Conservation (phyloP, 306 rosid species). For the Sesbania bispinosa region DNA sequence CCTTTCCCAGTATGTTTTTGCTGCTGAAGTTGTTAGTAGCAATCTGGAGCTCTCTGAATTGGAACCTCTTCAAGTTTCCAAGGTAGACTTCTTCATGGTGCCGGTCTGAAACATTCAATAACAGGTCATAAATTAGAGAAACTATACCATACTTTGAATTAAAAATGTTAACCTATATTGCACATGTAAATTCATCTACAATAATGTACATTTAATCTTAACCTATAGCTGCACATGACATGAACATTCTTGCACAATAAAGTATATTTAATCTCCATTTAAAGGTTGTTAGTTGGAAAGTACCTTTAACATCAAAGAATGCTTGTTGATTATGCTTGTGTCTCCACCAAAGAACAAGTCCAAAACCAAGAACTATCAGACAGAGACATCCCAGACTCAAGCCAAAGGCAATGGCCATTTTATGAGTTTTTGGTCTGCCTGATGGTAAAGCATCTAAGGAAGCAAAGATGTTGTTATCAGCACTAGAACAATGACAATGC, state of each 20-base stretch:
- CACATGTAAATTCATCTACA: not conserved
- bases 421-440: slow-evolving; percentile 55
- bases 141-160: not conserved
- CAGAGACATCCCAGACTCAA: slow-evolving; percentile 87
- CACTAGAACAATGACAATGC: slow-evolving; percentile 7
- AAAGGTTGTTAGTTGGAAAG: not conserved
- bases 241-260: no score
- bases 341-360: slow-evolving; percentile 76
- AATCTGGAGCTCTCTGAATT: slow-evolving; percentile 43
- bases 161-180: not conserved
- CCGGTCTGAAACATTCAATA: slow-evolving; percentile 20
- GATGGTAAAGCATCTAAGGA: slow-evolving; percentile 52
- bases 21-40: slow-evolving; percentile 50
- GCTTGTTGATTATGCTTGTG: slow-evolving; percentile 64
- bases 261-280: no score
- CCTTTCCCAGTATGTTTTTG: slow-evolving; percentile 46
- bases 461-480: slow-evolving; percentile 42
- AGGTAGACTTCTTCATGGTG: slow-evolving; percentile 46
- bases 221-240: no score
- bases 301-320: slow-evolving; percentile 91
- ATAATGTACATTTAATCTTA: not conserved
- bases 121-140: not conserved
- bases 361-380: slow-evolving; percentile 69
- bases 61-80: slow-evolving; percentile 53
- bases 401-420: slow-evolving; percentile 81